Evolutionary conservation across 306 rosid species (phyloP), one percentile per base, ranked within the genome.

Genomic region (Trifolium pratense): DNA sequence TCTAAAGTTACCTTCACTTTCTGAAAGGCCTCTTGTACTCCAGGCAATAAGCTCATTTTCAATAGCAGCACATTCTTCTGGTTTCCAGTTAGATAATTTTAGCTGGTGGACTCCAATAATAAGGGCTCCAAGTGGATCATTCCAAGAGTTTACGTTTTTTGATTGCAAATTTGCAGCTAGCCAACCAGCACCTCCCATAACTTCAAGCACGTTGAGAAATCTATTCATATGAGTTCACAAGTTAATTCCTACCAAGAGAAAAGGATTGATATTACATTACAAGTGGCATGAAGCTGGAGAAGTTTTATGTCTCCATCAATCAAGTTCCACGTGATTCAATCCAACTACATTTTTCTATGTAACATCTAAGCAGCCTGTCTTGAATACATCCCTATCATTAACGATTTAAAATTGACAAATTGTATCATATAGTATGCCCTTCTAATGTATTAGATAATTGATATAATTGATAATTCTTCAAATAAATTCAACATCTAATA

Each of bases 11-110:
- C 98, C 98, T 91, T 94, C 97, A 64, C 49, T 87, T 80, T 94
- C 89, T 23, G 89, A 82, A 59, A 91, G 86, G 71, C 92, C 99
- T 90, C 84, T 87, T 69, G 84, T 82, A 80, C 81, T 87, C 99
- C 99, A 94, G 58, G 91, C 90, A 83, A 82, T 80, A 73, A 94
- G 91, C 77, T 94, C 99, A 81, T 83, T 94, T 82, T 87, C 90
- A 79, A 88, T 88, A 77, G 99, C 96, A 77, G 70, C 83, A 69
- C 97, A 91, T 84, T 94, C 99, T 70, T 89, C 88, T 53, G 95
- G 88, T 66, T 91, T 91, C 99, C 99, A 94, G 26, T 84, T 78
- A 82, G 97, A 89, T 77, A 94, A 86, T 34, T 80, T 81, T 74
- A 94, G 63, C 86, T 94, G 97, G 84, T 87, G 86, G 78, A 89